Conservation (phyloP, 2,329 filamentous ascomycete genomes). For the Neonectria sp. region DNA sequence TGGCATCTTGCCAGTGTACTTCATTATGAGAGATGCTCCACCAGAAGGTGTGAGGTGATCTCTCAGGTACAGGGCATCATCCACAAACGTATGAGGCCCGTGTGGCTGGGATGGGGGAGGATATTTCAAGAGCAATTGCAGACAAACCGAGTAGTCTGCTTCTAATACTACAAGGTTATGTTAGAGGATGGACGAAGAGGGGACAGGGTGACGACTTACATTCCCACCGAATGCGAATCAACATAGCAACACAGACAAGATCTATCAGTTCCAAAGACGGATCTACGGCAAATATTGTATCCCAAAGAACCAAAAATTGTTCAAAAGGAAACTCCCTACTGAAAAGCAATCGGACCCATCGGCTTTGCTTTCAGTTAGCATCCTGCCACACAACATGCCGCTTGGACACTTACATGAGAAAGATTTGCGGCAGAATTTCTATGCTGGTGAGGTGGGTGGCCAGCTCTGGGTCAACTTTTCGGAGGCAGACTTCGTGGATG, state of each 20-base stretch:
- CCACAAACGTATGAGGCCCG: conserved; percentile 84
- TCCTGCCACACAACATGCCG: too few species aligned
- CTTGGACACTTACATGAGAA: conserved; percentile 79
- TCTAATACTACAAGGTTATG: conserved; percentile 74
- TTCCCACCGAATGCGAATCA: conserved; percentile 92
- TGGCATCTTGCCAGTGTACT: conserved; percentile 76
- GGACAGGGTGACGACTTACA: conserved; percentile 65
- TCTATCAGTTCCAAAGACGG: conserved; percentile 86
- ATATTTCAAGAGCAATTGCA: conserved; percentile 88
- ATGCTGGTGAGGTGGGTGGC: conserved; percentile 84
- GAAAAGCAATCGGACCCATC: conserved; percentile 95
- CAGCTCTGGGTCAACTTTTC: conserved; percentile 86
- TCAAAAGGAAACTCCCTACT: conserved; percentile 94
- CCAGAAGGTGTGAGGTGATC: conserved; percentile 75
- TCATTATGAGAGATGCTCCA: conserved; percentile 76
- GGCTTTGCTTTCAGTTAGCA: conserved; percentile 63
- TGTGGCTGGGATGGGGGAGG: conserved; percentile 75
- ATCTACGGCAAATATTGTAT: conserved; percentile 90
- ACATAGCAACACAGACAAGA: conserved; percentile 93
- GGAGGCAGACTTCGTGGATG: conserved; percentile 87
- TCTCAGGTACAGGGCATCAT: conserved; percentile 84
- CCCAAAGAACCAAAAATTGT: conserved; percentile 89
- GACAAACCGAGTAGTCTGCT: conserved; percentile 88
- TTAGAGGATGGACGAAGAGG: conserved; percentile 41
- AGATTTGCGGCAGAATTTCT: conserved; percentile 96